Percentiles rank a stretch among this genome's conserved stretches.
phyloP scores from a whole-genome alignment of 371 early-diverging fungal species.

The Mortierella sp. region DNA sequence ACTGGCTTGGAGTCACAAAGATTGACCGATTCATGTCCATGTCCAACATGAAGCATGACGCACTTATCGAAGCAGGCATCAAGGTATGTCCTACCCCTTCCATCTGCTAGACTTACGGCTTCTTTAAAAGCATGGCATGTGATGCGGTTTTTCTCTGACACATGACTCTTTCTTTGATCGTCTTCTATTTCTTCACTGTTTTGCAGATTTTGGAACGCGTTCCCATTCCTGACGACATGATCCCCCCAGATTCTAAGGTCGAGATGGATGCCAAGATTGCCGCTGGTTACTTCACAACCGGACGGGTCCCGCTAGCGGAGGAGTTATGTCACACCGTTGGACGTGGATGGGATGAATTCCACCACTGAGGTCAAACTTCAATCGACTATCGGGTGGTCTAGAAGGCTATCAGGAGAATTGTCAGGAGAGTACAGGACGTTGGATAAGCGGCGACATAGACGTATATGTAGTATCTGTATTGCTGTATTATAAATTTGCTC shows the following conservation, averaged over 20 bases:
- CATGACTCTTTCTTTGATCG: not conserved
- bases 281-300: slow-evolving; percentile 91
- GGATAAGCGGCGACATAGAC: too few species aligned
- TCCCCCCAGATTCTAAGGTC: slow-evolving; percentile 92
- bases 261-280: slow-evolving; percentile 98
- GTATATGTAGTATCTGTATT: too few species aligned
- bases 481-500: too few species aligned
- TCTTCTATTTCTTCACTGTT: not conserved
- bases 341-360: slow-evolving; percentile 85
- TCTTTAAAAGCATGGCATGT: too few species aligned
- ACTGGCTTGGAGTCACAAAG: slow-evolving; percentile 96
- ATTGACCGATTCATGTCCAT: slow-evolving; percentile 96
- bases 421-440: not conserved
- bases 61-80: slow-evolving; percentile 92
- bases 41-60: slow-evolving; percentile 96
- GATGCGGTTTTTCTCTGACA: not conserved
- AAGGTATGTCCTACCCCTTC: slow-evolving; percentile 59
- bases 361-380: slow-evolving; percentile 1
- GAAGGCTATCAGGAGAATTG: not conserved
- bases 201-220: slow-evolving; percentile 89
- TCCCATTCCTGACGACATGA: slow-evolving; percentile 90
- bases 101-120: too few species aligned
- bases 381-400: not conserved
- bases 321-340: slow-evolving; percentile 79
- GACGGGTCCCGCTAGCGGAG: slow-evolving; percentile 65